Evolutionary conservation across 257 asterid genomes (phyloP), one percentile per base, ranked within the genome.

Genomic region (Leptodermis oblonga): DNA sequence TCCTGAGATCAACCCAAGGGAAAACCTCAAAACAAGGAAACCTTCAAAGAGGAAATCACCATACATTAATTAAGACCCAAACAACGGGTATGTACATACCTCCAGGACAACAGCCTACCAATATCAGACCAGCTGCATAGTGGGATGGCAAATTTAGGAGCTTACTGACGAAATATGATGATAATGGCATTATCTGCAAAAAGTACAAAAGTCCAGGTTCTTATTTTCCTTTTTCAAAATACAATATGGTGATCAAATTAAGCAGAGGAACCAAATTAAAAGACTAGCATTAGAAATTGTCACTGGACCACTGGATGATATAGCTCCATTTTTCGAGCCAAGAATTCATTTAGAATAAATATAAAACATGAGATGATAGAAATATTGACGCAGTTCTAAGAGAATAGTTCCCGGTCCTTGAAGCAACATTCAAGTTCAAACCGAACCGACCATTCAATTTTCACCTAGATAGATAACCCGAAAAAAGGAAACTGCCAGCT

Each of bases 31-130:
- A 11, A 62, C 59, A 39, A 39, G 66, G 15, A 36, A 26, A 76
- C 67, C 15, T 62, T 63, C 30, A 1, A 39, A 66, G 63, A 52
- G 59, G 39, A 28, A 34, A 49, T 33, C 23, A 62, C 17, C 31
- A 62, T 42, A 62, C 3, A 37, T 15, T 0, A 36, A 54, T 31
- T 23, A 13, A 17, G 28, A 41, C 30, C 20, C 53, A 46, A 62
- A 43, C 18, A 48, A 18, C 37, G 52, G 9, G 17, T 65, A 42
- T 64, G 31, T 28, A n/a, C 67, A 39, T 79, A 90, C 98, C 98
- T 81, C 97, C 98, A 17, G 98, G 98, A 74, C 98, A 92, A 79
- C 96, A 92, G 65, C 93, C 96, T 23, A 92, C 97, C 76, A 92
- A 84, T 70, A 90, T 92, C 56, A 92, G 78, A 74, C 98, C 96